Conservation (phyloP, 768 basidiomycete genomes). For the Hemileccinum rubropunctum region DNA sequence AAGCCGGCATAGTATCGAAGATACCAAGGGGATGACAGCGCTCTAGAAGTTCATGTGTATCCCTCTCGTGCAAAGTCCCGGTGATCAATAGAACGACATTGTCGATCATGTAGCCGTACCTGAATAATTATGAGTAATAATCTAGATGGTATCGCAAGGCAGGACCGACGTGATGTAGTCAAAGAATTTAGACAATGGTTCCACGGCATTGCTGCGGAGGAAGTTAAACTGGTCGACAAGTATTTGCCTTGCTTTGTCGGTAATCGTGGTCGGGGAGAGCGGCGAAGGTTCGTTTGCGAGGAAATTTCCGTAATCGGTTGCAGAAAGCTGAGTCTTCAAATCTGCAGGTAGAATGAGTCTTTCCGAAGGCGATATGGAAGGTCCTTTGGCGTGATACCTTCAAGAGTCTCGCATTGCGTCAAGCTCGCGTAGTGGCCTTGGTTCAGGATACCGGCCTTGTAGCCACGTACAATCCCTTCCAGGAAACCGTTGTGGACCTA, state of each 20-base stretch:
- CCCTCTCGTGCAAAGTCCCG: conserved; percentile 94
- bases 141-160: conserved; percentile 1
- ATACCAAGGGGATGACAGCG: conserved; percentile 96
- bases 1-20: conserved; percentile 97
- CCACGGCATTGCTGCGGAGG: conserved; percentile 84
- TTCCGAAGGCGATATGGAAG: neutral
- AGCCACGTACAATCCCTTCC: conserved; percentile 84
- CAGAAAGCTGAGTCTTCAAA: conserved; percentile 90
- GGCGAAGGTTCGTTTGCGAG: conserved; percentile 94
- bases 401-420: conserved; percentile 95
- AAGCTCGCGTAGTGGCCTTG: conserved; percentile 90
- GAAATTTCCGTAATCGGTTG: conserved; percentile 98
- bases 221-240: conserved; percentile 98
- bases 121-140: conserved; percentile 31
- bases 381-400: conserved; percentile 54
- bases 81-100: conserved; percentile 97
- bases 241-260: conserved; percentile 93
- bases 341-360: conserved; percentile 48
- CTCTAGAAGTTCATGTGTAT: conserved; percentile 94
- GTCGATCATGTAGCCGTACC: conserved; percentile 99
- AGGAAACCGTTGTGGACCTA: conserved; percentile 75
- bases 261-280: conserved; percentile 89
- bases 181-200: conserved; percentile 87
- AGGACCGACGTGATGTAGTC: conserved; percentile 93
- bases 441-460: conserved; percentile 88